phyloP scores from a whole-genome alignment of 2,329 filamentous ascomycete genomes.

The Fusarium hainanense region DNA sequence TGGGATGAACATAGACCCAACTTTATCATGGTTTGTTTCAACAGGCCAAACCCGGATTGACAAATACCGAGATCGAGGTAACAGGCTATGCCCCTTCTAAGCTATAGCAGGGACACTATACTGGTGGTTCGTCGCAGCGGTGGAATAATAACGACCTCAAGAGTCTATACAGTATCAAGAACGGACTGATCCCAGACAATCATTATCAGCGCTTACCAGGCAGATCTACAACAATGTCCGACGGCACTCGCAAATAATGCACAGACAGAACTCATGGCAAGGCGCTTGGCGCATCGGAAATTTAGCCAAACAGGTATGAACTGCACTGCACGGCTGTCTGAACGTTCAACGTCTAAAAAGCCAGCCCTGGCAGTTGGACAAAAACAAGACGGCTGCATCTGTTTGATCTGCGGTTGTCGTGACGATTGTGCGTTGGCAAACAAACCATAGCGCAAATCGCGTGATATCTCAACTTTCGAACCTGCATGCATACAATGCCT shows the following conservation, averaged over 20 bases:
- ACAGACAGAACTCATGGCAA: slow-evolving; percentile 29
- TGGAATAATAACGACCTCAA: not conserved
- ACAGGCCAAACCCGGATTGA: slow-evolving; percentile 4
- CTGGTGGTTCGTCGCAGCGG: slow-evolving; percentile 3
- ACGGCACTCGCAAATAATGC: slow-evolving; percentile 35
- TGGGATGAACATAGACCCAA: slow-evolving; percentile 15
- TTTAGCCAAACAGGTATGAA: slow-evolving; percentile 30
- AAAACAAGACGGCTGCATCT: slow-evolving; percentile 11
- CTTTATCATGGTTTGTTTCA: slow-evolving; percentile 24
- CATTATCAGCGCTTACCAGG: slow-evolving; percentile 14
- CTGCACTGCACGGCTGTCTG: slow-evolving; percentile 21
- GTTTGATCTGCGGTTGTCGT: slow-evolving; percentile 37
- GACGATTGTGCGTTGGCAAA: slow-evolving; percentile 35
- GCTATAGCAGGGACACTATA: slow-evolving; percentile 7
- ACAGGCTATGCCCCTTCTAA: slow-evolving; percentile 11
- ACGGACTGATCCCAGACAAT: not conserved
- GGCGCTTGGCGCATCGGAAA: slow-evolving; percentile 38
- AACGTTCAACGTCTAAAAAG: slow-evolving; percentile 20
- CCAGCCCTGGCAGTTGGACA: slow-evolving; percentile 3
- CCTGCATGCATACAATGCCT: slow-evolving; percentile 22
- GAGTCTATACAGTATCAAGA: slow-evolving; percentile 5
- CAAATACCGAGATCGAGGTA: slow-evolving; percentile 1
- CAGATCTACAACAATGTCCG: slow-evolving; percentile 39
- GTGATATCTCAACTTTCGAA: slow-evolving; percentile 15
- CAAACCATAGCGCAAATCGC: slow-evolving; percentile 9